Conservation (phyloP, 129 eudicot species). For the Artemisia annua region DNA sequence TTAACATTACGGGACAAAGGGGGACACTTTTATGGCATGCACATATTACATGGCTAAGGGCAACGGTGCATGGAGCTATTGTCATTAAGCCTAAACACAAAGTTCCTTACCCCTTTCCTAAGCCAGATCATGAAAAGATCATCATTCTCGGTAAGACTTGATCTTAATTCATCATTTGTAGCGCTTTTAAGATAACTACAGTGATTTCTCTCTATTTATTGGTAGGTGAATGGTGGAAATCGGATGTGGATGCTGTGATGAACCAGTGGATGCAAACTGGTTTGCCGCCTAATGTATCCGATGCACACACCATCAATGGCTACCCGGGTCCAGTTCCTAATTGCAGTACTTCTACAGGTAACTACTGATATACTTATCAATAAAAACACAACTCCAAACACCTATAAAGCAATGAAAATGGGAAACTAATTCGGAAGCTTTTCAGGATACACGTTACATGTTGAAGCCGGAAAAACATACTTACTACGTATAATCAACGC, state of each 20-base stretch:
- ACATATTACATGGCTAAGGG: conserved; percentile 77
- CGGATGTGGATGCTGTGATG: conserved; percentile 66
- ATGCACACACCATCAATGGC: conserved; percentile 84
- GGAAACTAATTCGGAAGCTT: conserved; percentile 1
- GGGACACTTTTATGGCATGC: conserved; percentile 94
- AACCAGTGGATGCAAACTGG: conserved; percentile 64
- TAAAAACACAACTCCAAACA: no score
- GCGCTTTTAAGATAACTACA: not conserved
- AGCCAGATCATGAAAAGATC: conserved; percentile 64
- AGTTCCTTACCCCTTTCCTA: conserved; percentile 79
- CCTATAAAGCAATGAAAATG: not conserved
- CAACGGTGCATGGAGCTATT: conserved; percentile 81
- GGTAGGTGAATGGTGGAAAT: conserved; percentile 94
- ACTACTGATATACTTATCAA: conserved; percentile 1
- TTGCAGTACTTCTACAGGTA: conserved; percentile 59
- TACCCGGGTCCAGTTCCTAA: conserved; percentile 63
- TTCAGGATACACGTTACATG: conserved; percentile 61
- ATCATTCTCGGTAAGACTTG: conserved; percentile 49
- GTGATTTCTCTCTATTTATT: not conserved
- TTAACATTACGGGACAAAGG: conserved; percentile 73
- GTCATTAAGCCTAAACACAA: conserved; percentile 63
- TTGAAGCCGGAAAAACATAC: conserved; percentile 65
- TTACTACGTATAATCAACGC: conserved; percentile 78
- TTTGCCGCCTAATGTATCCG: conserved; percentile 75
- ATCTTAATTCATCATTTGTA: not conserved